Evolutionary conservation across 768 basidiomycete genomes (phyloP).

Genomic region (Nidula microcarpa): DNA sequence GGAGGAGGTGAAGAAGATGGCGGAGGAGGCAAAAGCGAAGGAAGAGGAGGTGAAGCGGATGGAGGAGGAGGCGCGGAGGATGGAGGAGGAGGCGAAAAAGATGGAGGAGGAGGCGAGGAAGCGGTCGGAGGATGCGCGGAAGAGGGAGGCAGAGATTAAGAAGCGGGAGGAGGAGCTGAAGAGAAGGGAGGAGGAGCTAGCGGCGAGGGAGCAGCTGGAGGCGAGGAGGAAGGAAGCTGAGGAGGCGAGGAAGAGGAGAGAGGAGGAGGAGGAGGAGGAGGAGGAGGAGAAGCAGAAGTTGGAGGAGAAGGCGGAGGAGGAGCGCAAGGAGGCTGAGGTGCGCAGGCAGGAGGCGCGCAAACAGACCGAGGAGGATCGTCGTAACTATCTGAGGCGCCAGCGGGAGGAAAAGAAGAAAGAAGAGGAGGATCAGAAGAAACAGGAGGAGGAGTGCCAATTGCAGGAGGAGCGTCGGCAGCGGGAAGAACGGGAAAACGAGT

Average conservation of each 20-base stretch:
- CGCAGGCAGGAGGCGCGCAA: constrained; percentile 17
- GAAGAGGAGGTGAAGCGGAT: constrained; percentile 15
- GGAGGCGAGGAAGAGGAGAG: constrained; percentile 16
- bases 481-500: constrained; percentile 5
- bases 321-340: constrained; percentile 14
- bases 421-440: constrained; percentile 10
- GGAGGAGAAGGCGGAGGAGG: constrained; percentile 16
- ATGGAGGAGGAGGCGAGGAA: constrained; percentile 15
- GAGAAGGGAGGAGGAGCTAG: constrained; percentile 16
- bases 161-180: constrained; percentile 10
- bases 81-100: constrained; percentile 10
- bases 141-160: constrained; percentile 20
- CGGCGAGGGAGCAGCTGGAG: constrained; percentile 21
- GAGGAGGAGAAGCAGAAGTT: constrained; percentile 18
- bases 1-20: constrained; percentile 9
- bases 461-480: background rate
- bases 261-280: constrained; percentile 20
- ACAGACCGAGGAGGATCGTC: constrained; percentile 5
- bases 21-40: constrained; percentile 14
- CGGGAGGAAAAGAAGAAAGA: constrained; percentile 16
- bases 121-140: constrained; percentile 17
- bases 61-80: constrained; percentile 17
- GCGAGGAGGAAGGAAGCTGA: constrained; percentile 14
- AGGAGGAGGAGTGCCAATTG: constrained; percentile 6
- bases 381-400: constrained; percentile 12